Conservation (phyloP, 2,329 filamentous ascomycete genomes). For the Fusarium sp. region DNA sequence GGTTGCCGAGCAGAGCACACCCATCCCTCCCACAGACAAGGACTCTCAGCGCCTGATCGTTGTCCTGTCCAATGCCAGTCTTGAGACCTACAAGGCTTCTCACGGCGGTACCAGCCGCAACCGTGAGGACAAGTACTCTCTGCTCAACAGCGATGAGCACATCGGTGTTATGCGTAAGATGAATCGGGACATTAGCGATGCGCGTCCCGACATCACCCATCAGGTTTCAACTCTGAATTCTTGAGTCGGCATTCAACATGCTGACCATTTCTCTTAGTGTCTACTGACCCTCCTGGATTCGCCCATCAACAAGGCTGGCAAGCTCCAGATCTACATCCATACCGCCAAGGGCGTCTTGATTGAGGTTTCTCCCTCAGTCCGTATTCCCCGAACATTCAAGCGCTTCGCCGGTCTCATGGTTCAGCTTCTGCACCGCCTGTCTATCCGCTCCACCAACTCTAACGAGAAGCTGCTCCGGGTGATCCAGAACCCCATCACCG, state of each 20-base stretch:
- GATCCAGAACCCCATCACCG: slow-evolving; percentile 97
- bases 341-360: slow-evolving; percentile 97
- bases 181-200: slow-evolving; percentile 98
- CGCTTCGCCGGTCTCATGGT: slow-evolving; percentile 99
- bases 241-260: slow-evolving; percentile 59
- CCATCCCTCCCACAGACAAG: slow-evolving; percentile 88
- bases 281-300: slow-evolving; percentile 97
- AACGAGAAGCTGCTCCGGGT: slow-evolving; percentile 98
- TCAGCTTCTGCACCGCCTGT: slow-evolving; percentile 92
- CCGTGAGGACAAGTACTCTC: slow-evolving; percentile 93
- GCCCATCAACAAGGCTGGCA: slow-evolving; percentile 97
- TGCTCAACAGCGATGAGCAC: slow-evolving; percentile 98
- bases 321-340: slow-evolving; percentile 98
- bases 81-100: slow-evolving; percentile 96
- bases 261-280: slow-evolving; percentile 72
- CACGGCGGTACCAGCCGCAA: slow-evolving; percentile 74
- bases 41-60: slow-evolving; percentile 93
- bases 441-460: slow-evolving; percentile 95
- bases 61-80: slow-evolving; percentile 94
- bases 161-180: slow-evolving; percentile 99
- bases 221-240: slow-evolving; percentile 72
- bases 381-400: slow-evolving; percentile 98
- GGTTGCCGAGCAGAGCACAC: slow-evolving; percentile 89
- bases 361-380: slow-evolving; percentile 96
- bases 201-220: slow-evolving; percentile 96